Evolutionary conservation across 768 basidiomycete genomes (phyloP).

Genomic region (Amanita polypyramis): DNA sequence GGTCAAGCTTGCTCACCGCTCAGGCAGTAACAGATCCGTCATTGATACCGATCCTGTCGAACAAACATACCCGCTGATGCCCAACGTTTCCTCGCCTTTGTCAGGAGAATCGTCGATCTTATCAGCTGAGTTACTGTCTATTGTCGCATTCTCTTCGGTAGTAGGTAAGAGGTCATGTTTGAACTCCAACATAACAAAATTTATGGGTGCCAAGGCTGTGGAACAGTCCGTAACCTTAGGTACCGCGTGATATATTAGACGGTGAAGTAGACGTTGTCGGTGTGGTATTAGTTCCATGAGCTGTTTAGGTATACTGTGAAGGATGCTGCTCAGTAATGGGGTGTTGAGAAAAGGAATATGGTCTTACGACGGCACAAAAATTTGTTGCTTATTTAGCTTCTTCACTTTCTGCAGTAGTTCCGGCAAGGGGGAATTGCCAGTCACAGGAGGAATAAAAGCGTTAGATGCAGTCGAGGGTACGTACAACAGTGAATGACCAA

Average conservation of each 20-base stretch:
- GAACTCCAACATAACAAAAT: conserved; percentile 2
- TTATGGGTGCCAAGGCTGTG: neutral
- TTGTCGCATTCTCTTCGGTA: neutral
- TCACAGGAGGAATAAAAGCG: conserved; percentile 37
- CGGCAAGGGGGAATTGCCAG: conserved; percentile 26
- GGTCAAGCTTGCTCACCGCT: conserved; percentile 10
- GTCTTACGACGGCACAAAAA: conserved; percentile 45
- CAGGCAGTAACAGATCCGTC: conserved; percentile 14
- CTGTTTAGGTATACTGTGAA: conserved; percentile 12
- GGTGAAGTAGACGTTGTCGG: conserved; percentile 4
- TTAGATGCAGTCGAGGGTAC: conserved; percentile 21
- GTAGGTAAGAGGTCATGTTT: neutral
- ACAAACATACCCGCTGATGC: conserved; percentile 1
- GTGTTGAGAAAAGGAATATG: neutral
- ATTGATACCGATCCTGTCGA: conserved; percentile 5
- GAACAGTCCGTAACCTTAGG: neutral
- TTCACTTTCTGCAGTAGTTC: conserved; percentile 37
- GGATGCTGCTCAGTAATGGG: neutral
- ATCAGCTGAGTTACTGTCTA: neutral
- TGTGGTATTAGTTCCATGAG: conserved; percentile 11
- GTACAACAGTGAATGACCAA: conserved; percentile 51
- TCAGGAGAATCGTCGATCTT: neutral
- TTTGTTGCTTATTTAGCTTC: conserved; percentile 14
- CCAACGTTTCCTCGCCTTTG: neutral
- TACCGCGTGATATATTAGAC: conserved; percentile 1